Conservation (phyloP, 139 green algal species). For the Haematococcus lacustris region DNA sequence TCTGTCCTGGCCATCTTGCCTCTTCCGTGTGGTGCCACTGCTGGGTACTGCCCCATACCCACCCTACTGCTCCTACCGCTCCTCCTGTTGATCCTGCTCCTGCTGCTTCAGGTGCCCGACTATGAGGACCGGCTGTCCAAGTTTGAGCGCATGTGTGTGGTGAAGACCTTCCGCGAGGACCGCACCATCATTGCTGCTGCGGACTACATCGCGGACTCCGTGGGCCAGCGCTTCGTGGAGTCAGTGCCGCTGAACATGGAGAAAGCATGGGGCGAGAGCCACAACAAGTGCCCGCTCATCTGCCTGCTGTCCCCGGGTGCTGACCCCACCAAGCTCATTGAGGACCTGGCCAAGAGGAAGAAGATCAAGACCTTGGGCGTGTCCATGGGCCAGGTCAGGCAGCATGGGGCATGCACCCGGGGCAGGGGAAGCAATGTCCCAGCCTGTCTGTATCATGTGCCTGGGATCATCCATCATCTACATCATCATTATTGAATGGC, state of each 20-base stretch:
- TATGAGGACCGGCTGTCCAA: slow-evolving; percentile 80
- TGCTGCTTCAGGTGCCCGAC: slow-evolving; percentile 61
- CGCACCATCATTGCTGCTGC: slow-evolving; percentile 77
- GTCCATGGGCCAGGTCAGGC: slow-evolving; percentile 80
- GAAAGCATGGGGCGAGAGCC: slow-evolving; percentile 53
- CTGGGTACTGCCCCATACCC: too few relatives aligned
- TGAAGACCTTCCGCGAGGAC: slow-evolving; percentile 88
- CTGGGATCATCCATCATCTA: too few relatives aligned
- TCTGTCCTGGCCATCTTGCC: too few relatives aligned
- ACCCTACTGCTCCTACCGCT: too few relatives aligned
- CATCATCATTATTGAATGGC: too few relatives aligned
- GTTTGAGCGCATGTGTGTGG: slow-evolving; percentile 88
- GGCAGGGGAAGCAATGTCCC: too few relatives aligned
- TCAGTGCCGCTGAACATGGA: slow-evolving; percentile 83
- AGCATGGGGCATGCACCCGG: background rate
- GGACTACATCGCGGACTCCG: slow-evolving; percentile 75
- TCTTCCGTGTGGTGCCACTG: too few relatives aligned
- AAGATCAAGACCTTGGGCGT: slow-evolving; percentile 90
- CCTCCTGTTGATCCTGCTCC: too few relatives aligned
- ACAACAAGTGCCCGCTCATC: slow-evolving; percentile 73
- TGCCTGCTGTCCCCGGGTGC: slow-evolving; percentile 85
- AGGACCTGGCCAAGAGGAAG: slow-evolving; percentile 89
- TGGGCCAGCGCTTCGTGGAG: slow-evolving; percentile 86
- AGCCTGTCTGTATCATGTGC: too few relatives aligned
- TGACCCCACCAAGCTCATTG: slow-evolving; percentile 89